Base-by-base conservation (phyloP, 1,284 basidiomycete species). In the Tilletia horrida region DNA sequence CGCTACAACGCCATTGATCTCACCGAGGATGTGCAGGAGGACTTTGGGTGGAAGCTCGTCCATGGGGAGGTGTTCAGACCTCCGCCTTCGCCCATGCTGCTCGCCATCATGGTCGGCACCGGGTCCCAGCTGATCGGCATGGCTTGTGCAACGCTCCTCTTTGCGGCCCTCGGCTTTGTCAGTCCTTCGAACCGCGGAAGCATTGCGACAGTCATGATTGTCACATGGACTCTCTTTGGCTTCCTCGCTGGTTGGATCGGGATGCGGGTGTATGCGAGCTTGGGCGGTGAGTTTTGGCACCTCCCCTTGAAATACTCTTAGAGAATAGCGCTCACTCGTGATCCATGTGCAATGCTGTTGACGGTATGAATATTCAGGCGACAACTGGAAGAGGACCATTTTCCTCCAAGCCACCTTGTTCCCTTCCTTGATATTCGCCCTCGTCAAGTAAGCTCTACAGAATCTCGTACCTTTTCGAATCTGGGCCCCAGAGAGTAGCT, bases 11-110 rank as follows among this genome's bases (percentile, higher is more conserved):
- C 92, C 8, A 91, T 95, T 73, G 94, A 97, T 82, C 84, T 95
- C 42, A 91, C 89, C 74, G 94, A 97, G 82, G 93, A 97, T 76
- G 91, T 97, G 0, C 93, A 96, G 84, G 93, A 97, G 83, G 95
- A 98, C 78, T 97, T 91, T 86, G 95, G 95, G 3, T 98, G 95
- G 95, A 97, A 97, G 79, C 86, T 95, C 21, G 88, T 97, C 11
- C 93, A 97, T 76, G 93, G 92, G 35, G 95, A 98, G 83, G 92
- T 98, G 16, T 97, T 97, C 86, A 88, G 95, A 35, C 85, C 90
- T 3, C 95, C 95, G 0, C 83, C 84, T 61, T 86, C 90, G 67
- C 76, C 79, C 11, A 88, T 94, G 86, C 77, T 91, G 13, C 84
- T 98, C 6, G 89, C 92, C 2, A 87, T 95, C 57, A 86, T 93